Conservation (phyloP, 2,329 filamentous ascomycete genomes). For the Helotiales sp. region DNA sequence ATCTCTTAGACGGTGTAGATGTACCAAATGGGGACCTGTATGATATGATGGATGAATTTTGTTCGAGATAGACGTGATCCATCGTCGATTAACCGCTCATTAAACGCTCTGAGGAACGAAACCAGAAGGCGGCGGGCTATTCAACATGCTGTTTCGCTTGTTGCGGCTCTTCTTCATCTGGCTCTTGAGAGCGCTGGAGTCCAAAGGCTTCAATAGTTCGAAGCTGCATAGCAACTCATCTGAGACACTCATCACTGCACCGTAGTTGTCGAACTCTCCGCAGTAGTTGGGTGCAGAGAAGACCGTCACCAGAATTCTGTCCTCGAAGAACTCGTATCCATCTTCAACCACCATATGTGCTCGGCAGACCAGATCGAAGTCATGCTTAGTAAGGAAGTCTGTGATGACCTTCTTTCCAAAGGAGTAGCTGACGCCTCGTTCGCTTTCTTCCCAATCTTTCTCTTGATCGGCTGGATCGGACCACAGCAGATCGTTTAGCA, state of each 20-base stretch:
- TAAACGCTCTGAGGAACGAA: conserved; percentile 31
- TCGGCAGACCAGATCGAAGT: conserved; percentile 95
- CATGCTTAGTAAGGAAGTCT: conserved; percentile 89
- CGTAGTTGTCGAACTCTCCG: conserved; percentile 99
- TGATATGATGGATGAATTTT: not conserved
- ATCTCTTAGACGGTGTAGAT: not conserved
- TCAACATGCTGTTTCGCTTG: conserved; percentile 91
- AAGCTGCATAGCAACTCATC: conserved; percentile 93
- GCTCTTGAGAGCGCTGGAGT: conserved; percentile 93
- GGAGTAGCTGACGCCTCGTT: conserved; percentile 95
- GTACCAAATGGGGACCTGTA: not conserved
- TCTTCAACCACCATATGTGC: conserved; percentile 99
- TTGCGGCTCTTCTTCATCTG: conserved; percentile 98
- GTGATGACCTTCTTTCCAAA: conserved; percentile 98
- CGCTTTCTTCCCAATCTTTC: conserved; percentile 95
- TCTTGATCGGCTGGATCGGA: conserved; percentile 98
- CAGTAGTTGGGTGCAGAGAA: conserved; percentile 99
- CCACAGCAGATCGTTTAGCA: conserved; percentile 95
- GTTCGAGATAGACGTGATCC: not conserved
- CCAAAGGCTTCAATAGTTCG: conserved; percentile 91
- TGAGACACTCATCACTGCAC: conserved; percentile 97
- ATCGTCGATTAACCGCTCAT: not conserved
- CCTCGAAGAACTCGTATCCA: conserved; percentile 98
- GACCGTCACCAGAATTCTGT: conserved; percentile 91
- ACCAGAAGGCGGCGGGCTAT: conserved; percentile 70